These are phyloP conservation scores for Vigna radiata DNA, from an alignment of 306 rosid genomes.

Conservation along the genomic window DNA sequence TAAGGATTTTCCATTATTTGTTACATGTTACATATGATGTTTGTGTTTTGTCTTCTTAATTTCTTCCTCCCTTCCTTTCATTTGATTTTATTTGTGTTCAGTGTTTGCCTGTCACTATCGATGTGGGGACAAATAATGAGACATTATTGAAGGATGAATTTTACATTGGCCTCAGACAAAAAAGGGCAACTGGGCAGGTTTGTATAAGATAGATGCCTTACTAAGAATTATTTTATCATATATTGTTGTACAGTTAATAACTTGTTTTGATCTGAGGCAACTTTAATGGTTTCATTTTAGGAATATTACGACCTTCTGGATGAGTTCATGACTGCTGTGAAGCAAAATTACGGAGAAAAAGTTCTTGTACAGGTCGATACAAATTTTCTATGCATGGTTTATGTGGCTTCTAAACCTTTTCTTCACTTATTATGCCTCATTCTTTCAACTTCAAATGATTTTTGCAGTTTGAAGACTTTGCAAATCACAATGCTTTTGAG, in stretches of 20 bases:
- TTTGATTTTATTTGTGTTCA: conserved; percentile 43
- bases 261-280: conserved; percentile 41
- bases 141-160: conserved; percentile 85
- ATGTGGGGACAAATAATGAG: conserved; percentile 96
- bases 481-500: conserved; percentile 99
- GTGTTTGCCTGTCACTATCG: conserved; percentile 96
- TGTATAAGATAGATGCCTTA: conserved; percentile 33
- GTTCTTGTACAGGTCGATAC: conserved; percentile 84
- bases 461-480: conserved; percentile 95
- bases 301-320: conserved; percentile 85
- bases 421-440: conserved; percentile 39
- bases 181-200: conserved; percentile 95
- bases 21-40: conserved; percentile 1
- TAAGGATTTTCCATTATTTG: conserved; percentile 50
- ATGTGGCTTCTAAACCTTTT: conserved; percentile 21
- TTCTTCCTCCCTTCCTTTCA: background rate
- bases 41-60: background rate
- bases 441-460: conserved; percentile 43
- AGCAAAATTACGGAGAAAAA: conserved; percentile 98
- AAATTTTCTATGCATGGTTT: conserved; percentile 32
- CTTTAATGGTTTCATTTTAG: conserved; percentile 53
- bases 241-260: background rate
- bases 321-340: conserved; percentile 94
- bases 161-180: conserved; percentile 93
- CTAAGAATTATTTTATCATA: conserved; percentile 28